These are phyloP conservation scores for Leishmania turanica DNA, from an alignment of 208 protist genomes.

Conservation along the genomic window DNA sequence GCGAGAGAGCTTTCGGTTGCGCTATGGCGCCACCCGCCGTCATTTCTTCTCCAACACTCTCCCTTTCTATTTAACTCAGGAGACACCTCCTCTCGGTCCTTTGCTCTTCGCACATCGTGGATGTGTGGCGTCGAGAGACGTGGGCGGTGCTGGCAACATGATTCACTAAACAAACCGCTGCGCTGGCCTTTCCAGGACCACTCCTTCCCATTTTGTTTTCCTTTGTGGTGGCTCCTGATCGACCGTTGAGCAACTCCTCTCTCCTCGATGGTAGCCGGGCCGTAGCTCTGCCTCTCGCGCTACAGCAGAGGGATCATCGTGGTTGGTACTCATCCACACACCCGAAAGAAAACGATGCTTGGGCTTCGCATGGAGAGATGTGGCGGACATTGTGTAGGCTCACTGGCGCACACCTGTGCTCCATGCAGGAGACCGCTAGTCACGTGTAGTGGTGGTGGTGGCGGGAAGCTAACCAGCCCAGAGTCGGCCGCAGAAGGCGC, in stretches of 20 bases:
- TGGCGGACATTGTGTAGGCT: neutral
- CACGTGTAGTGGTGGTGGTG: neutral
- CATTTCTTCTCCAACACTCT: neutral
- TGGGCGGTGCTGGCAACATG: neutral
- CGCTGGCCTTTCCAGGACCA: neutral
- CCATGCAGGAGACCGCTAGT: neutral
- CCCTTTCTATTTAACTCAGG: neutral
- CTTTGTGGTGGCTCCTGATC: neutral
- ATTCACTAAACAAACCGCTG: neutral
- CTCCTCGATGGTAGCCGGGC: neutral
- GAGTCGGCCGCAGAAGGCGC: neutral
- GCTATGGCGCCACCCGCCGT: neutral
- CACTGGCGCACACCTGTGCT: neutral
- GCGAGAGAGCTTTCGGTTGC: neutral
- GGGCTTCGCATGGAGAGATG: neutral
- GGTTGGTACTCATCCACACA: neutral
- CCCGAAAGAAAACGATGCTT: neutral
- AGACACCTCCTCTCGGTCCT: too few species aligned
- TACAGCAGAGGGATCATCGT: neutral
- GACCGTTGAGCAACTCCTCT: too few species aligned
- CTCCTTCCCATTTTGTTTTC: neutral
- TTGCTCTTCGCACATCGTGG: neutral
- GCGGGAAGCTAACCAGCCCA: neutral
- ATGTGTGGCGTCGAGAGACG: neutral
- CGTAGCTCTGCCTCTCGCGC: neutral